Percentiles rank a stretch among this genome's conserved stretches.
Evolutionary conservation across 106 monocot species (phyloP).

Genomic region (Dendrobium huoshanense): DNA sequence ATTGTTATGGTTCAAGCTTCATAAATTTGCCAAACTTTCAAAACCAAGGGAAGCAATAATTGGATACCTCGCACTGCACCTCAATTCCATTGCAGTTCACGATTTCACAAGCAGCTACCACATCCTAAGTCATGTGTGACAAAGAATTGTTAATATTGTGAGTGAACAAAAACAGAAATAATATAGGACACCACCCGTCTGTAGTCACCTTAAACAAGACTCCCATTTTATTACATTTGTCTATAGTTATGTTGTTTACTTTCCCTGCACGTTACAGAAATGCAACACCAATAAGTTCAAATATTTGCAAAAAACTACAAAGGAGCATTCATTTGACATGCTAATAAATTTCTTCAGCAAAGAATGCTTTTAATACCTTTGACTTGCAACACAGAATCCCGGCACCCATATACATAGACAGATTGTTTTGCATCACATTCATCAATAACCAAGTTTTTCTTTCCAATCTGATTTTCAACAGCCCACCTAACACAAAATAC

Average conservation of each 20-base stretch:
- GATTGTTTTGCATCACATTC: conserved; percentile 86
- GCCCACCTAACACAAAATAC: conserved; percentile 48
- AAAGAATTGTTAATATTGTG: neutral
- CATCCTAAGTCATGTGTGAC: conserved; percentile 41
- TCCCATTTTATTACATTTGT: conserved; percentile 79
- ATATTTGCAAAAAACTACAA: neutral
- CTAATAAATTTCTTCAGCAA: neutral
- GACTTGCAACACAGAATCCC: conserved; percentile 77
- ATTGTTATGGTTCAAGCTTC: neutral
- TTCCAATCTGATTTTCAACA: conserved; percentile 80
- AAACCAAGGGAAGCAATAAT: neutral
- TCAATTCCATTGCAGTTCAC: conserved; percentile 86
- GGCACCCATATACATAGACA: conserved; percentile 80
- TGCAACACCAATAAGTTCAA: conserved; percentile 3
- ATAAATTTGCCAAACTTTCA: neutral
- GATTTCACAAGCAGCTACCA: conserved; percentile 86
- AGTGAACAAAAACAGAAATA: neutral
- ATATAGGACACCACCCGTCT: neutral
- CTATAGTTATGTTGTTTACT: conserved; percentile 91
- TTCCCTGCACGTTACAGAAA: conserved; percentile 50
- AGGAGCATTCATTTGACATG: neutral
- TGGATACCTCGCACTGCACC: conserved; percentile 77
- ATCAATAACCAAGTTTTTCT: conserved; percentile 73
- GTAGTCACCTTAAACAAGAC: conserved; percentile 59
- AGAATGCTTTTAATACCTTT: conserved; percentile 43